Conservation (phyloP, 1,284 basidiomycete genomes). For the Microbotryum saponariae region DNA sequence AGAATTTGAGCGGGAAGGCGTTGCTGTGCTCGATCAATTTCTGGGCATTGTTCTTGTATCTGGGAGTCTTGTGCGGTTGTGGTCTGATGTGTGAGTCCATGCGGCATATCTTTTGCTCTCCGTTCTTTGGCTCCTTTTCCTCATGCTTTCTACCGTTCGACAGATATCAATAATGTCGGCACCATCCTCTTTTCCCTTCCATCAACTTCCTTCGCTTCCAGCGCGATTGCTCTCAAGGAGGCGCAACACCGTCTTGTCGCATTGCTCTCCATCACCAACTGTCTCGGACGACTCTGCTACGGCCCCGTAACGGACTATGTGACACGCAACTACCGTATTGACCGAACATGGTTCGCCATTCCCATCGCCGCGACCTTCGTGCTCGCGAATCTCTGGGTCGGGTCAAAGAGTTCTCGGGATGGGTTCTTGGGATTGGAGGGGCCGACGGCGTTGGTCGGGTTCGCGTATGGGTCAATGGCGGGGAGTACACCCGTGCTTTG, state of each 20-base stretch:
- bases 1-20: neutral
- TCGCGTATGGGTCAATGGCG: neutral
- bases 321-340: neutral
- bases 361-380: neutral
- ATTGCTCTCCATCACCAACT: constrained; percentile 1
- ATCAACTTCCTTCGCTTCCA: neutral
- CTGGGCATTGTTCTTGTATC: neutral
- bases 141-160: neutral
- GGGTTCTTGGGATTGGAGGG: neutral
- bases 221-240: neutral
- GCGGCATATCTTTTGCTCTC: neutral
- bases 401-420: neutral
- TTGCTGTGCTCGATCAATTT: neutral
- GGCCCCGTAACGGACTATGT: neutral
- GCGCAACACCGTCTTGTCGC: neutral
- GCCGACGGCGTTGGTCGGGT: neutral
- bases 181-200: neutral
- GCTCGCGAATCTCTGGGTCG: neutral
- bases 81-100: constrained; percentile 1
- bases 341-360: neutral
- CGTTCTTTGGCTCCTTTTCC: neutral
- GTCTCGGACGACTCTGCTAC: constrained; percentile 1
- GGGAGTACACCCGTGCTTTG: neutral
- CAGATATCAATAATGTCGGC: neutral
- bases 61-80: neutral